phyloP scores from a whole-genome alignment of 2,329 filamentous ascomycete genomes.

The Gnomoniopsis sp. region DNA sequence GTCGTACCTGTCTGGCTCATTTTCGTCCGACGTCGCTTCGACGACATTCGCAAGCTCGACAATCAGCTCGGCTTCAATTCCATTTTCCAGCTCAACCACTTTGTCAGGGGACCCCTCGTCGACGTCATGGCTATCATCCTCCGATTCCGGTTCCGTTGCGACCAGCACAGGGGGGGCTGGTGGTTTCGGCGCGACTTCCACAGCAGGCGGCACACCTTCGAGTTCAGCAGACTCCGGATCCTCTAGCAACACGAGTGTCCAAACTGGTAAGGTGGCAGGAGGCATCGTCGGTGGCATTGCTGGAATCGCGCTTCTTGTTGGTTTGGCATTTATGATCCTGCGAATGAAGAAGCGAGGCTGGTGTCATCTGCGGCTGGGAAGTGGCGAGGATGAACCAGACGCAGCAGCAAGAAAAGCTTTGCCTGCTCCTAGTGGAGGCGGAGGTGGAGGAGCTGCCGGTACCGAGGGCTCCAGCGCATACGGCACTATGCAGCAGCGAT shows the following conservation, averaged over 20 bases:
- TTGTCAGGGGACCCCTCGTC: conserved; percentile 7
- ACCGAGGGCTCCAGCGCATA: conserved; percentile 9
- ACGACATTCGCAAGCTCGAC: conserved; percentile 6
- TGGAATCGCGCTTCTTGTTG: conserved; percentile 53
- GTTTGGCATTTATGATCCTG: conserved; percentile 51
- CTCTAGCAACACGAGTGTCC: conserved; percentile 19
- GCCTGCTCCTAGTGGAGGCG: conserved; percentile 9
- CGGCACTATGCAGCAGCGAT: conserved; percentile 44
- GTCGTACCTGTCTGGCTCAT: neutral
- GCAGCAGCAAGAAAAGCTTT: conserved; percentile 5
- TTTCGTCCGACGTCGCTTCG: conserved; percentile 28
- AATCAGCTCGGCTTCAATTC: conserved; percentile 3
- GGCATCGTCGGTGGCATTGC: conserved; percentile 57
- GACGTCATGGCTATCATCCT: conserved; percentile 6
- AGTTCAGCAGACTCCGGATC: conserved; percentile 21
- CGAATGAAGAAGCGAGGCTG: conserved; percentile 49
- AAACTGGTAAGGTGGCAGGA: conserved; percentile 44
- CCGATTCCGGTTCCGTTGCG: conserved; percentile 12
- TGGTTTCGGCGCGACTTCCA: conserved; percentile 22
- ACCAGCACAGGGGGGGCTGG: conserved; percentile 17
- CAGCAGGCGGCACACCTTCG: conserved; percentile 23
- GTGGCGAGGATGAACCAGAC: conserved; percentile 28
- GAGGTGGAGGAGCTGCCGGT: conserved; percentile 18
- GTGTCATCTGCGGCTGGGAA: conserved; percentile 30
- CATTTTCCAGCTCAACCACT: conserved; percentile 1